Evolutionary conservation across 345 rosid genomes (phyloP), one percentile per base, ranked within the genome.

Genomic region (Heritiera littoralis): DNA sequence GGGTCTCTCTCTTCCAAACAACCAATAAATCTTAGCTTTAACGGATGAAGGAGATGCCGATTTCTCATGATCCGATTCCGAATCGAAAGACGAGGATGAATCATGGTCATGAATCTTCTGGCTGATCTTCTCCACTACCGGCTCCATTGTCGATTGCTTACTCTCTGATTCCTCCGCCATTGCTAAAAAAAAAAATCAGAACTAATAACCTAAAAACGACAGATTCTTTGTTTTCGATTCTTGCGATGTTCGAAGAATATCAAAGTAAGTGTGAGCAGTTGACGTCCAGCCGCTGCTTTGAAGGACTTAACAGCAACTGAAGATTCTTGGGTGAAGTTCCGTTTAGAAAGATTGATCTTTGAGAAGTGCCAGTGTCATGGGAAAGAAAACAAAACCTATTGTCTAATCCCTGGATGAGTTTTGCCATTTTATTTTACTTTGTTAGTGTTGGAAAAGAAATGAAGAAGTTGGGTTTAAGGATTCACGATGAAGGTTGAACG

Each of bases 1-100:
- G 54, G 94, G 91, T 15, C 79, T 89, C 86, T 94, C 92, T 78
- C 98, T 87, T 4, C 98, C 98, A 68, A 94, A 92, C 69, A 94
- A 40, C 46, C 96, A 92, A 76, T 80, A 91, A 79, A 91, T 84
- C 90, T 89, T 90, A 8, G 85, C 83, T 69, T 90, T 87, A 64
- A 84, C 87, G 51, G 91, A 86, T 4, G 91, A 83, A 14, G 86
- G 86, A 9, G 91, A 84, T 15, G 63, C 82, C 17, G 88, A 81
- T 63, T 88, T 87, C 86, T 87, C 89, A 14, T 82, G 68, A 59
- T 91, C 93, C n/a, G 86, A 83, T 41, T 91, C 97, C 38, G 92
- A 91, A 72, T 89, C 89, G 5, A 89, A 86, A 1, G 90, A 81
- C 1, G 98, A 90, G 12, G 94, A 87, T 20, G 89, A 87, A 79